Evolutionary conservation across 257 asterid species (phyloP), one percentile per base, ranked within the genome.

Genomic region (Gentiana macrophylla): DNA sequence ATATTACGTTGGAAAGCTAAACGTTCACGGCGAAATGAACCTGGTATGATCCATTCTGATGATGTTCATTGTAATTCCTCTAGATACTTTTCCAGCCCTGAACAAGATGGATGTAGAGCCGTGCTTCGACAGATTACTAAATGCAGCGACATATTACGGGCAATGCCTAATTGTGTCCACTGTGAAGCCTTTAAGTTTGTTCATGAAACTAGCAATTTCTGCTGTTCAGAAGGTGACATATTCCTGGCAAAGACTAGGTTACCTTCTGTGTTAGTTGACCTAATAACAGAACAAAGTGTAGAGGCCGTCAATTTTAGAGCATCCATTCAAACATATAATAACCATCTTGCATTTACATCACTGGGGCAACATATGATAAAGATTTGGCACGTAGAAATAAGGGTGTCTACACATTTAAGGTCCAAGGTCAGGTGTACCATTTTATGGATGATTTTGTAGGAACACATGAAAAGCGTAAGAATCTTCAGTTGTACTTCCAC

Each of bases 401-500:
- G 6, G 56, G 65, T 2, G 8, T 53, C 4, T 66, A 54, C 2
- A 66, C 46, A 0, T 59, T 52, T 46, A 1, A 7, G 4, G 48
- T 52, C 2, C 46, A 66, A 11, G 45, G 61, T 1, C 49, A 59
- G 1, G 32, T 59, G 1, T 57, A 52, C 24, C 50, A 65, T 36
- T 51, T 54, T 8, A 43, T 57, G 0, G 12, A 53, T 35, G 46
- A 53, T 1, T 6, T 59, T 1, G 6, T 52, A 32, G 35, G 15
- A 8, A 0, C 0, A 2, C 11, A 50, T 7, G 7, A 33, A 4
- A 47, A 3, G 1, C 3, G 32, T 4, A n/a, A 8, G 12, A 56
- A 59, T 3, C 1, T 59, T 1, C 8, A 66, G 8, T 4, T 66
- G 3, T 59, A 59, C 6, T 66, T 58, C 3, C 52, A 35, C 32